Conservation (phyloP, 2,329 filamentous ascomycete genomes). For the Scolecobasidium constrictum region DNA sequence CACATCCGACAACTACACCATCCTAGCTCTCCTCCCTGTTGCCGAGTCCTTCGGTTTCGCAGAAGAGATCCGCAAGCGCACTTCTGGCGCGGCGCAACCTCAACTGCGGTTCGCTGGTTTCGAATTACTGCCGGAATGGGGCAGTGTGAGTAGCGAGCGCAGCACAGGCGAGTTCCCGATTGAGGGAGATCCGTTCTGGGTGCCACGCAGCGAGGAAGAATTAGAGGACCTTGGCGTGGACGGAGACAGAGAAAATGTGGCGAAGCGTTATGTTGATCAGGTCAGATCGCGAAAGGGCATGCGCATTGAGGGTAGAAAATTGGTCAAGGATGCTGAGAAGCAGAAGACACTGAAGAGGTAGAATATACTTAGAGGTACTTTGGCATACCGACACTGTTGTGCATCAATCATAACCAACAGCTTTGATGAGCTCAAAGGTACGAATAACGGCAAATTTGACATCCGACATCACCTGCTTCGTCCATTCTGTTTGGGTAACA, state of each 20-base stretch:
- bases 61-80: conserved; percentile 93
- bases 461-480: not conserved
- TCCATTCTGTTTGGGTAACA: not conserved
- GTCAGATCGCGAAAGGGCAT: conserved; percentile 82
- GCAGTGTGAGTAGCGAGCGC: conserved; percentile 4
- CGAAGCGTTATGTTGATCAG: conserved; percentile 88
- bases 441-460: not conserved
- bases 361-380: not conserved
- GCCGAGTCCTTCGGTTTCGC: conserved; percentile 93
- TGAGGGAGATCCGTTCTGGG: conserved; percentile 79
- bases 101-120: conserved; percentile 91
- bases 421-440: not conserved
- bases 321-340: conserved; percentile 83
- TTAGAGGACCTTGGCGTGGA: conserved; percentile 91
- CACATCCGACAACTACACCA: conserved; percentile 95
- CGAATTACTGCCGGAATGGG: conserved; percentile 69
- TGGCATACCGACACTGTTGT: too few species aligned
- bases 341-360: conserved; percentile 57
- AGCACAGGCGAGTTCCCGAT: not conserved
- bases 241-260: conserved; percentile 89
- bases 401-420: too few species aligned
- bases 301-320: conserved; percentile 61
- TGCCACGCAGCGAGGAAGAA: conserved; percentile 91
- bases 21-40: conserved; percentile 76
- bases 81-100: conserved; percentile 78